Percentiles rank a stretch among this genome's conserved stretches.
Conservation (phyloP, 192 early-diverging fungal species). For the Coemansia sp. region DNA sequence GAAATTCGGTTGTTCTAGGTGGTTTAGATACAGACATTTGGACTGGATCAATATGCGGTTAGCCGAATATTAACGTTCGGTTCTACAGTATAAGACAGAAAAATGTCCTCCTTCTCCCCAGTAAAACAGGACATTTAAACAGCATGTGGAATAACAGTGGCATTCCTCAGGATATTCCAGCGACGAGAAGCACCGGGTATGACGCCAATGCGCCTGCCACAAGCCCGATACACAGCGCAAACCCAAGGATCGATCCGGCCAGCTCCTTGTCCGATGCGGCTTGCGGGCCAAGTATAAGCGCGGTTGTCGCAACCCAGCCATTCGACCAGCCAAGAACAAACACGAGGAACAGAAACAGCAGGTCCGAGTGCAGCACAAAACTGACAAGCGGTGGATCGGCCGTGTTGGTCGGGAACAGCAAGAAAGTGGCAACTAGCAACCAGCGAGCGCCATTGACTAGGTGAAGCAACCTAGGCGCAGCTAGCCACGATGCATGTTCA, state of each 20-base stretch:
- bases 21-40: too few species aligned
- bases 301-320: conserved; percentile 65
- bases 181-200: conserved; percentile 41
- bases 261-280: conserved; percentile 59
- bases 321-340: conserved; percentile 67
- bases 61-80: too few species aligned
- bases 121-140: too few species aligned
- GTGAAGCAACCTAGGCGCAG: conserved; percentile 35
- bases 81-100: too few species aligned
- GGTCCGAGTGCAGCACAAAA: conserved; percentile 37
- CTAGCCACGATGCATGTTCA: neutral
- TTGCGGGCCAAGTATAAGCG: conserved; percentile 64
- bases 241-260: conserved; percentile 71
- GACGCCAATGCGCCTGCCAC: conserved; percentile 63
- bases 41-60: too few species aligned
- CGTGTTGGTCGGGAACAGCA: conserved; percentile 54
- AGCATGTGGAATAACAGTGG: neutral
- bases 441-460: conserved; percentile 37
- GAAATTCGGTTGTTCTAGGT: too few species aligned
- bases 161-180: conserved; percentile 30
- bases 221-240: conserved; percentile 67
- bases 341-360: conserved; percentile 54
- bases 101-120: too few species aligned
- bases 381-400: conserved; percentile 7
- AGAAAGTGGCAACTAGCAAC: conserved; percentile 56